phyloP scores from a whole-genome alignment of 768 basidiomycete genomes.

The Boletellus sp. region DNA sequence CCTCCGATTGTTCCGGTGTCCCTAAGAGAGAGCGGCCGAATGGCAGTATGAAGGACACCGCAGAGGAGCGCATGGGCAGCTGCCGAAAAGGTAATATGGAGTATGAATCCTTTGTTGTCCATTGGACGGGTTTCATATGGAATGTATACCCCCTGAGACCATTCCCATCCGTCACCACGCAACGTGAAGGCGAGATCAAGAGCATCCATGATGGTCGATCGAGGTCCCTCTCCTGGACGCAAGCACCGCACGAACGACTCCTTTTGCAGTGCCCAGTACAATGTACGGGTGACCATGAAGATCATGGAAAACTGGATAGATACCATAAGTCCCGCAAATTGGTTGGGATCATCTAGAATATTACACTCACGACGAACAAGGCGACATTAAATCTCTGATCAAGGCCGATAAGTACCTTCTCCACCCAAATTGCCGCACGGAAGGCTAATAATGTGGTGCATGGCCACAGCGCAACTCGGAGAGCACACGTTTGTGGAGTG shows the following conservation, averaged over 20 bases:
- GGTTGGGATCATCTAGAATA: too few species aligned
- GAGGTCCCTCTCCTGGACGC: background rate
- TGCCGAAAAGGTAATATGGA: slow-evolving; percentile 31
- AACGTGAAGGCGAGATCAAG: slow-evolving; percentile 50
- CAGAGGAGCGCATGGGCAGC: slow-evolving; percentile 34
- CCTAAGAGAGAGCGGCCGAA: too few species aligned
- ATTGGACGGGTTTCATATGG: slow-evolving; percentile 23
- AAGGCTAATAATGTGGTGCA: slow-evolving; percentile 42
- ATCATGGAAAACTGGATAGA: slow-evolving; percentile 12
- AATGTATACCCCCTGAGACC: slow-evolving; percentile 37
- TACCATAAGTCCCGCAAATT: too few species aligned
- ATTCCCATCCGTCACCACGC: slow-evolving; percentile 59
- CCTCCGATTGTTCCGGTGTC: too few species aligned
- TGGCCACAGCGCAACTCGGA: too few species aligned
- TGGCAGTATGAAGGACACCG: too few species aligned
- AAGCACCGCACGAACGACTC: background rate
- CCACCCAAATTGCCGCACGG: slow-evolving; percentile 29
- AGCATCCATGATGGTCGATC: slow-evolving; percentile 32
- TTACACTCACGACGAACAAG: slow-evolving; percentile 8
- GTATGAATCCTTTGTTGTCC: slow-evolving; percentile 36
- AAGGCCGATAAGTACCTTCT: background rate
- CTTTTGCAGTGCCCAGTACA: background rate
- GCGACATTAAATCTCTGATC: slow-evolving; percentile 1
- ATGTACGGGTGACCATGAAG: background rate
- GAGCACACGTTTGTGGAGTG: too few species aligned